phyloP scores from a whole-genome alignment of 805 yeast species.

The Candida awuae region DNA sequence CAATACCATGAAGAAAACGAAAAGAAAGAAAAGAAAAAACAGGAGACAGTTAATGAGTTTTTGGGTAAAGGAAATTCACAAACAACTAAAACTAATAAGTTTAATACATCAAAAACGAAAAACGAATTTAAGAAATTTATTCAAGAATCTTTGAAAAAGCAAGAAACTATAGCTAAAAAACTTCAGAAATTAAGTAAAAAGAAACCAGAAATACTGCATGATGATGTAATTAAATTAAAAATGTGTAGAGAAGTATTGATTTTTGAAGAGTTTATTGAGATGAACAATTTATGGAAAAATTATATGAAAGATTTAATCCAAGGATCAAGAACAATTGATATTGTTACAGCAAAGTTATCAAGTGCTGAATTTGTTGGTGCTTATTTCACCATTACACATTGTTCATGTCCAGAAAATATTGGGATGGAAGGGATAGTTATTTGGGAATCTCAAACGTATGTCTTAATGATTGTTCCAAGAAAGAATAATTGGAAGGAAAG shows the following conservation, averaged over 20 bases:
- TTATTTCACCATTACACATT: conserved; percentile 45
- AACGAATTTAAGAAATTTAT: conserved; percentile 37
- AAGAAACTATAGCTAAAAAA: conserved; percentile 31
- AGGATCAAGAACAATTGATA: conserved; percentile 18
- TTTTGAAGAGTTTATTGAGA: conserved; percentile 43
- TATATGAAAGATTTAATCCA: conserved; percentile 54
- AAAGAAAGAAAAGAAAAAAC: conserved; percentile 15
- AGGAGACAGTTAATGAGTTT: conserved; percentile 1
- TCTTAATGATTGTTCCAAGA: conserved; percentile 51
- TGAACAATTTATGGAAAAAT: conserved; percentile 65
- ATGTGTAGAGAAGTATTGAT: conserved; percentile 21
- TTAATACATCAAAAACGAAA: conserved; percentile 25
- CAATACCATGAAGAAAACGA: conserved; percentile 13
- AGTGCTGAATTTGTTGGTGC: conserved; percentile 82
- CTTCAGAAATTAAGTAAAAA: conserved; percentile 24
- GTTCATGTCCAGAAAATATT: conserved; percentile 47
- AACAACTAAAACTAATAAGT: conserved; percentile 14
- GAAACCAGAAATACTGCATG: conserved; percentile 18
- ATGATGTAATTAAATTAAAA: conserved; percentile 17
- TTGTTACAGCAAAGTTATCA: conserved; percentile 48
- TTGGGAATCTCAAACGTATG: conserved; percentile 74
- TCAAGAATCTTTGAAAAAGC: conserved; percentile 31
- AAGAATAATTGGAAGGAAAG: conserved; percentile 31
- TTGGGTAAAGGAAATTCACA: neutral
- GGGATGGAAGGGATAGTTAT: conserved; percentile 70